Conservation (phyloP, 768 basidiomycete species). For the Macrolepiota dolichaula region DNA sequence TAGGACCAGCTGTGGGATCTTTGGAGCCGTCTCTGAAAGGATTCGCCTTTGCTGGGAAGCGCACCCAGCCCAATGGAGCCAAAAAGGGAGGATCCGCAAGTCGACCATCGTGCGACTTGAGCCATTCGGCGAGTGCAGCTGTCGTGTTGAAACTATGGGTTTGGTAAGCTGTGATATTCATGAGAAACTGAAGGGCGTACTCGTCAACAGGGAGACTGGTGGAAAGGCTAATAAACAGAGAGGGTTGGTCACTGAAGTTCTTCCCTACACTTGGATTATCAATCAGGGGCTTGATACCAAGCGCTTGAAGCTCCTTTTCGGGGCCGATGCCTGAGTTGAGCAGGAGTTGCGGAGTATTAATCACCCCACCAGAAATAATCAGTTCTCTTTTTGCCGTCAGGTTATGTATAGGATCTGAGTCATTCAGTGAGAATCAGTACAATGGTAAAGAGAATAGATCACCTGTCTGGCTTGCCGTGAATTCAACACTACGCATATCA, state of each 20-base stretch:
- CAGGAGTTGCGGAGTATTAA: constrained; percentile 18
- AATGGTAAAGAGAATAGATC: not conserved
- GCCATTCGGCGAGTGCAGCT: not conserved
- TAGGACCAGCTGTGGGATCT: not conserved
- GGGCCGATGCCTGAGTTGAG: too few relatives aligned
- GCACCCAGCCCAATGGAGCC: not conserved
- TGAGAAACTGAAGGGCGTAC: not conserved
- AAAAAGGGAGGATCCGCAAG: not conserved
- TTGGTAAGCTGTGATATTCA: not conserved
- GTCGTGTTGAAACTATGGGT: not conserved
- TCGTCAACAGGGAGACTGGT: not conserved
- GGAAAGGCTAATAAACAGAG: not conserved
- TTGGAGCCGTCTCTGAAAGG: not conserved
- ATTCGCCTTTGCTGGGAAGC: not conserved
- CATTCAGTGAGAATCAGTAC: not conserved
- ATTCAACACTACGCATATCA: not conserved
- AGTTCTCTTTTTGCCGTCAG: constrained; percentile 24
- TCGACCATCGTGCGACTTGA: not conserved
- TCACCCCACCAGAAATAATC: constrained; percentile 27
- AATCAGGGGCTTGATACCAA: constrained; percentile 11
- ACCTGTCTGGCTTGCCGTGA: not conserved
- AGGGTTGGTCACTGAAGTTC: constrained; percentile 11
- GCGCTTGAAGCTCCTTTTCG: constrained; percentile 1
- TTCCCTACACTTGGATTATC: constrained; percentile 11
- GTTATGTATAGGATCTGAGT: not conserved